These are phyloP conservation scores for Globisporangium cystogenes DNA, from an alignment of 352 stramenopile species.

Conservation along the genomic window DNA sequence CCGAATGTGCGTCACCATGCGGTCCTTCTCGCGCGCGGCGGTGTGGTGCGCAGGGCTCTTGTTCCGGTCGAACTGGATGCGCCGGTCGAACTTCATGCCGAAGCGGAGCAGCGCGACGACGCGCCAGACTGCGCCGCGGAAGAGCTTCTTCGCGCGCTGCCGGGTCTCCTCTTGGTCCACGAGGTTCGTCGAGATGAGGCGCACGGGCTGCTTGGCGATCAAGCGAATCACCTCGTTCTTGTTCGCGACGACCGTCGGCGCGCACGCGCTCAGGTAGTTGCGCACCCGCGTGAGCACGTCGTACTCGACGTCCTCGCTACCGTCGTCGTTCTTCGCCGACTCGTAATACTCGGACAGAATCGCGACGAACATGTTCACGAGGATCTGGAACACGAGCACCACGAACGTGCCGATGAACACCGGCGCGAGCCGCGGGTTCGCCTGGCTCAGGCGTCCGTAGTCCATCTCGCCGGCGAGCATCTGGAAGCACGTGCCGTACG, in stretches of 20 bases:
- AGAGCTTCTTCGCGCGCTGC: conserved; percentile 75
- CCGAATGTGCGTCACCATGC: conserved; percentile 69
- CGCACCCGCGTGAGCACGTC: conserved; percentile 77
- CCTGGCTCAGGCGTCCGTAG: conserved; percentile 67
- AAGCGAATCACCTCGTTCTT: conserved; percentile 76
- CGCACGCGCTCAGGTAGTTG: conserved; percentile 69
- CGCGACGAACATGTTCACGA: conserved; percentile 89
- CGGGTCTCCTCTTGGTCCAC: conserved; percentile 83
- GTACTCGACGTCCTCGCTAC: conserved; percentile 74
- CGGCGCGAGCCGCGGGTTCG: conserved; percentile 72
- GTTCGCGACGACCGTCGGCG: conserved; percentile 70
- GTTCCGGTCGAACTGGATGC: conserved; percentile 69
- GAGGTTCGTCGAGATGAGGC: conserved; percentile 84
- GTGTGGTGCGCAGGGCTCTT: conserved; percentile 25
- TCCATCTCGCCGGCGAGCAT: conserved; percentile 86
- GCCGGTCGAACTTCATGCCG: conserved; percentile 84
- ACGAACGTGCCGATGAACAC: conserved; percentile 85
- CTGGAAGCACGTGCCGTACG: conserved; percentile 81
- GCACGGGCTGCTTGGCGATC: conserved; percentile 66
- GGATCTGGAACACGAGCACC: conserved; percentile 81
- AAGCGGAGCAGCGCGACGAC: conserved; percentile 85
- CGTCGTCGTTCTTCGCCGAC: conserved; percentile 75
- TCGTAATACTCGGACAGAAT: conserved; percentile 88
- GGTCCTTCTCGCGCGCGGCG: conserved; percentile 26
- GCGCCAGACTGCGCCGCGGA: conserved; percentile 80